Evolutionary conservation across 1,284 basidiomycete species (phyloP), one percentile per base, ranked within the genome.

Genomic region (Afroboletus lepidellus): DNA sequence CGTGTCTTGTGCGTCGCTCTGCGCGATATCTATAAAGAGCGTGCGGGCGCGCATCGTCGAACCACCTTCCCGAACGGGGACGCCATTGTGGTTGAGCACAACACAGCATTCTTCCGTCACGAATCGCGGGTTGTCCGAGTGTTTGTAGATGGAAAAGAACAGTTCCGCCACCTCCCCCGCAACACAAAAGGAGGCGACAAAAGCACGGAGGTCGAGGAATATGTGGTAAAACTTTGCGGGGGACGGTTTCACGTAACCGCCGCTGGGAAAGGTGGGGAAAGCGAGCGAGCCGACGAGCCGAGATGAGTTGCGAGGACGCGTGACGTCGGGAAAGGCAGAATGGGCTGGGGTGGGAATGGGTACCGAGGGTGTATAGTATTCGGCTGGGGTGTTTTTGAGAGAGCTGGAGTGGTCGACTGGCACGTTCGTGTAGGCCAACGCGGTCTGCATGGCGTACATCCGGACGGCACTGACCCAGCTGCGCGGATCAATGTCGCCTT

Each of bases 21-120:
- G 78, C 11, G 92, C 85, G 18, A 99, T 79, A 63, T 98, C 94
- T 8, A 82, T 88, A 72, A 98, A 99, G 16, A 98, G 76, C 0
- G 94, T 93, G 41, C 90, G 84, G 25, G 93, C 85, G 39, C 81
- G 81, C 3, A 54, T 56, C 15, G 58, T 53, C 25, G 75, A 77
- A 7, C 78, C 70, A 1, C 85, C 83, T 62, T 94, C 85, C 8
- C 88, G 81, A 7, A 88, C 84, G 11, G 92, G 82, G 23, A 90
- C 88, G 9, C 95, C 95, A 55, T 94, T 91, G 71, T 95, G 92
- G 68, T 96, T 95, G 25, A 98, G 80, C 34, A 96, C 75, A 18
- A 86, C 85, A 64, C 91, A 95, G 66, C 90, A 97, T 21, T 98
- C 96, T 70, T 99, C 96, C 0, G 94, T 96, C 41, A 98, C 81